These are phyloP conservation scores for Podospora tetraspora DNA, from an alignment of 495 filamentous ascomycete genomes.

Conservation along the genomic window DNA sequence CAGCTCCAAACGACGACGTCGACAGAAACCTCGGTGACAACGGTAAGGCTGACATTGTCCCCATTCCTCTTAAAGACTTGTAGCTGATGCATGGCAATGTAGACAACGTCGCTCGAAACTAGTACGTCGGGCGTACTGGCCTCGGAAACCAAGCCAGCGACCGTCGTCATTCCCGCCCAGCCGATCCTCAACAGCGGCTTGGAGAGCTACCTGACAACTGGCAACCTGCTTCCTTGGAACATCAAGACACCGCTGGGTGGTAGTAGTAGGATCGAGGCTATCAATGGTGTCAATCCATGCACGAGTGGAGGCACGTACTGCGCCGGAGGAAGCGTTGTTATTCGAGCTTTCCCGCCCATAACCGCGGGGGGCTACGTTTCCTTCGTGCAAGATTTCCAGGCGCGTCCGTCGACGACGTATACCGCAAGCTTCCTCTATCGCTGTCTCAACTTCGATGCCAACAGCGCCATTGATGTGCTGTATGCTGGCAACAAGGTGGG, in stretches of 20 bases:
- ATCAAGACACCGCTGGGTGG: conserved; percentile 14
- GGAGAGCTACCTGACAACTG: conserved; percentile 16
- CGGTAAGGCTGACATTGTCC: no score
- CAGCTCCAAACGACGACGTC: no score
- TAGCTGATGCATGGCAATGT: no score
- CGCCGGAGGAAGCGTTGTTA: conserved; percentile 16
- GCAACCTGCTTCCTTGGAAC: conserved; percentile 20
- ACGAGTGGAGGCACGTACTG: conserved; percentile 7
- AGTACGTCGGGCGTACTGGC: no score
- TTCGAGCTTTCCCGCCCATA: conserved; percentile 19
- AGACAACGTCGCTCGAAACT: no score
- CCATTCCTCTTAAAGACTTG: no score
- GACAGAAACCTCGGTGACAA: no score
- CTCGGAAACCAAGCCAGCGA: no score
- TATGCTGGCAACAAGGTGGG: conserved; percentile 11
- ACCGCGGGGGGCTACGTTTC: neutral
- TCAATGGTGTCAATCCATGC: conserved; percentile 22
- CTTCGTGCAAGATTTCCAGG: conserved; percentile 14
- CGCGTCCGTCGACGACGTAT: conserved; percentile 17
- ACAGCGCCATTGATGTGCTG: conserved; percentile 7
- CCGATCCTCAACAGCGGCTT: conserved; percentile 15
- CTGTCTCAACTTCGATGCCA: conserved; percentile 23
- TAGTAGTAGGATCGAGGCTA: conserved; percentile 11
- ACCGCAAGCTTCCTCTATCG: conserved; percentile 15
- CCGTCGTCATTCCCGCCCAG: conserved; percentile 12